phyloP scores from a whole-genome alignment of 345 rosid species.

The Lumnitzera racemosa region DNA sequence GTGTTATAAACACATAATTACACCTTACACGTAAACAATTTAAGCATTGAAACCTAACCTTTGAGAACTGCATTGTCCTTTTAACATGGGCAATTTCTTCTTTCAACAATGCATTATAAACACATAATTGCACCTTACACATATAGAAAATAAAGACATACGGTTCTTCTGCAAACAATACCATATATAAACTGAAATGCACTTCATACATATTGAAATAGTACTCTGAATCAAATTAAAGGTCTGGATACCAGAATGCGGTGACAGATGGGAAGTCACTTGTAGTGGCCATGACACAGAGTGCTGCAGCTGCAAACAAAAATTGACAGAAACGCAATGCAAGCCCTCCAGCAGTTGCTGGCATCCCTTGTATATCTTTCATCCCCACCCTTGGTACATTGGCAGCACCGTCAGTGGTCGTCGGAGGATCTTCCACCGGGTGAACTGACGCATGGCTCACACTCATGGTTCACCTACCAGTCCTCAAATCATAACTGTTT shows the following conservation, averaged over 20 bases:
- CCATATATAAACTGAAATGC: not conserved
- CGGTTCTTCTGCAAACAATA: not conserved
- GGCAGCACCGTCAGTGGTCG: slow-evolving; percentile 33
- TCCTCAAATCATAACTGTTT: slow-evolving; percentile 22
- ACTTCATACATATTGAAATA: not conserved
- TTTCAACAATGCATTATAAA: no score
- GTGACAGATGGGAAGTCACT: slow-evolving; percentile 68
- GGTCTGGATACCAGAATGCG: slow-evolving; percentile 44
- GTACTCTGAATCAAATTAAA: not conserved
- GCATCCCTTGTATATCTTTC: slow-evolving; percentile 70
- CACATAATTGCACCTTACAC: no score
- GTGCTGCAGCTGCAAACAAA: slow-evolving; percentile 50
- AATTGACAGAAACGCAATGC: slow-evolving; percentile 52
- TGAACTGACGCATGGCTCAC: slow-evolving; percentile 81
- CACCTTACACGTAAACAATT: no score
- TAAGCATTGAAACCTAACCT: no score
- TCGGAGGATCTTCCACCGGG: slow-evolving; percentile 61
- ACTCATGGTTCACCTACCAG: slow-evolving; percentile 49
- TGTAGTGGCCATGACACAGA: slow-evolving; percentile 59
- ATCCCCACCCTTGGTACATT: slow-evolving; percentile 49
- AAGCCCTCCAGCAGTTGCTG: slow-evolving; percentile 63
- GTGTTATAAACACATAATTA: no score
- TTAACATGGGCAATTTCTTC: no score
- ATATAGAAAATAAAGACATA: no score
- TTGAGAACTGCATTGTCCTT: no score